Conservation (phyloP, 2,329 filamentous ascomycete genomes). For the Fusarium chlamydosporum region DNA sequence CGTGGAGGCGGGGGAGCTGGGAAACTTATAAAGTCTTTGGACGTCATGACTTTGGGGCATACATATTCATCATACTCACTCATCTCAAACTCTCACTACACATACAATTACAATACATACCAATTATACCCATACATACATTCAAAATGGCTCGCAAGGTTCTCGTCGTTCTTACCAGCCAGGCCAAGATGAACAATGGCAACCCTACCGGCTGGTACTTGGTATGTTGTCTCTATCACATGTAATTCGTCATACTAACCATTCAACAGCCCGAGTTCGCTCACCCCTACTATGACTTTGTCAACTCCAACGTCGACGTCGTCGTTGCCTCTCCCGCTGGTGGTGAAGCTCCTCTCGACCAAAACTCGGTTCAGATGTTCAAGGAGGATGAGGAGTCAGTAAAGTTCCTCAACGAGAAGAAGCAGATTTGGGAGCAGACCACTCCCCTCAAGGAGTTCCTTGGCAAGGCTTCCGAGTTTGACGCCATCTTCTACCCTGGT, state of each 20-base stretch:
- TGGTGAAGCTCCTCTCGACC: slow-evolving; percentile 73
- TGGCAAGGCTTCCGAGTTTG: slow-evolving; percentile 72
- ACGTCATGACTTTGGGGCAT: slow-evolving; percentile 3
- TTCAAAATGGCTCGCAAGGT: slow-evolving; percentile 69
- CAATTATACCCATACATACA: neutral
- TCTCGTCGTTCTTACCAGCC: slow-evolving; percentile 79
- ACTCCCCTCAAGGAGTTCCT: slow-evolving; percentile 68
- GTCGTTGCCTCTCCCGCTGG: slow-evolving; percentile 74
- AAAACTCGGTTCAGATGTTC: slow-evolving; percentile 67
- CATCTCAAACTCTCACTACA: neutral
- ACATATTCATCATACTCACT: slow-evolving; percentile 3
- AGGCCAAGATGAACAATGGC: slow-evolving; percentile 64
- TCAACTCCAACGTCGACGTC: slow-evolving; percentile 60
- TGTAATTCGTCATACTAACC: neutral
- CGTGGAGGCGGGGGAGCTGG: slow-evolving; percentile 21
- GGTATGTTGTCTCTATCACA: slow-evolving; percentile 57
- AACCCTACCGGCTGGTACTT: slow-evolving; percentile 79
- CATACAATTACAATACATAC: too few relatives aligned
- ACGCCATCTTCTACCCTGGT: slow-evolving; percentile 71
- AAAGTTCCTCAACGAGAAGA: slow-evolving; percentile 70
- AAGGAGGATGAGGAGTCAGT: slow-evolving; percentile 65
- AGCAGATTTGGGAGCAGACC: slow-evolving; percentile 74
- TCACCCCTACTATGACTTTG: slow-evolving; percentile 73
- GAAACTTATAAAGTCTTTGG: slow-evolving; percentile 28
- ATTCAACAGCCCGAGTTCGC: slow-evolving; percentile 69